Conservation (phyloP, 106 monocot species). For the Dioscorea zingiberensis region DNA sequence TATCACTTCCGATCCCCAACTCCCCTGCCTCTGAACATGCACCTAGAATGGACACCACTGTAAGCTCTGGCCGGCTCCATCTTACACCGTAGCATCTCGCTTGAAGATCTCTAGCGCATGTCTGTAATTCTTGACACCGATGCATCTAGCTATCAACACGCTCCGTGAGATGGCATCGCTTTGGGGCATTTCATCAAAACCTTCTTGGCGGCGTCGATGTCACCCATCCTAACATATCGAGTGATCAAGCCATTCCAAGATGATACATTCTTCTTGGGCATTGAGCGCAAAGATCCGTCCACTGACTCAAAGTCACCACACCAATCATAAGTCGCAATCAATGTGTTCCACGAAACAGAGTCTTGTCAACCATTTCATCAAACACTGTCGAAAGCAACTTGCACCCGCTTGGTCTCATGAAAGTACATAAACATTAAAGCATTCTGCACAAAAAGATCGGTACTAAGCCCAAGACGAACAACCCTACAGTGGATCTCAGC, state of each 20-base stretch:
- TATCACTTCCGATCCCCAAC: slow-evolving; percentile 29
- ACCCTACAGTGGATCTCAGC: slow-evolving; percentile 45
- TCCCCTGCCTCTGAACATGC: slow-evolving; percentile 54
- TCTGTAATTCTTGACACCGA: slow-evolving; percentile 20
- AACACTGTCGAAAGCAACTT: slow-evolving; percentile 36
- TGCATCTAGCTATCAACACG: slow-evolving; percentile 48
- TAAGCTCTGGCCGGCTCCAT: slow-evolving; percentile 51
- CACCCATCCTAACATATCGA: slow-evolving; percentile 27
- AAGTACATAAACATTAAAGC: slow-evolving; percentile 50
- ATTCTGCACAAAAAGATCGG: slow-evolving; percentile 39
- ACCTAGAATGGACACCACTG: slow-evolving; percentile 51
- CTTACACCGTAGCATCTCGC: slow-evolving; percentile 28
- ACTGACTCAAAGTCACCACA: slow-evolving; percentile 18
- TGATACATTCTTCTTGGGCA: slow-evolving; percentile 49
- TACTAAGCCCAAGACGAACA: slow-evolving; percentile 19
- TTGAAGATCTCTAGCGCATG: slow-evolving; percentile 37
- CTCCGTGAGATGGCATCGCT: slow-evolving; percentile 62
- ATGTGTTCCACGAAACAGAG: slow-evolving; percentile 56
- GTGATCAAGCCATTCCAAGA: slow-evolving; percentile 47
- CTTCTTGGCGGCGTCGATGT: slow-evolving; percentile 29
- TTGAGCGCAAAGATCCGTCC: slow-evolving; percentile 17
- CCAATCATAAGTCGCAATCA: slow-evolving; percentile 34
- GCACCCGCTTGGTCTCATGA: slow-evolving; percentile 19
- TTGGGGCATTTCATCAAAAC: slow-evolving; percentile 45
- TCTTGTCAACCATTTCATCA: slow-evolving; percentile 45